phyloP scores from a whole-genome alignment of 768 basidiomycete genomes.

The Russula lepida region DNA sequence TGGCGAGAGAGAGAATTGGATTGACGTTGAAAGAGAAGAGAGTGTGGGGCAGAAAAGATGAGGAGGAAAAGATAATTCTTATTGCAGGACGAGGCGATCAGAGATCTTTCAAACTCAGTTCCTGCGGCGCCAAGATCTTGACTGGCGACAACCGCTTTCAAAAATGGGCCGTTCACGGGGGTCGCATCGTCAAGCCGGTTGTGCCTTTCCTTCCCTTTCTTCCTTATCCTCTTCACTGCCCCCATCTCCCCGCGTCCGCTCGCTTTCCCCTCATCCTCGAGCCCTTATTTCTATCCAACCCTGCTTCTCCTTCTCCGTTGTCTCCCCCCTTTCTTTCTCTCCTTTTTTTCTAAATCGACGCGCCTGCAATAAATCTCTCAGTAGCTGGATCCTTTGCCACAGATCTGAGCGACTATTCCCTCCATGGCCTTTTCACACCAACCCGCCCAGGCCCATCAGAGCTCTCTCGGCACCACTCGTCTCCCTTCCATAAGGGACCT shows the following conservation, averaged over 20 bases:
- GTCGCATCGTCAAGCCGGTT: slow-evolving; percentile 6
- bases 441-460: slow-evolving; percentile 32
- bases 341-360: neutral
- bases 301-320: neutral
- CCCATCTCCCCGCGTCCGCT: slow-evolving; percentile 28
- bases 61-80: neutral
- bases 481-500: slow-evolving; percentile 69
- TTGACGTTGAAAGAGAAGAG: neutral
- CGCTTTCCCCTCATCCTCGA: neutral
- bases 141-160: slow-evolving; percentile 21
- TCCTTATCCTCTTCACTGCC: slow-evolving; percentile 24
- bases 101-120: slow-evolving; percentile 22
- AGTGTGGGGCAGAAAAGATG: neutral
- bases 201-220: slow-evolving; percentile 10
- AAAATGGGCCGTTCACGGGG: slow-evolving; percentile 13
- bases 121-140: slow-evolving; percentile 22
- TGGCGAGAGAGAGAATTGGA: neutral
- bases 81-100: slow-evolving; percentile 12
- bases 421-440: slow-evolving; percentile 47
- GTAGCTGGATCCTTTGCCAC: neutral
- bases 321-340: neutral
- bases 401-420: slow-evolving; percentile 19
- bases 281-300: neutral
- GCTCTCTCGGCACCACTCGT: slow-evolving; percentile 38
- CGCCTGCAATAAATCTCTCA: neutral